Conservation (phyloP, 805 yeast species). For the Komagataella phaffii region DNA sequence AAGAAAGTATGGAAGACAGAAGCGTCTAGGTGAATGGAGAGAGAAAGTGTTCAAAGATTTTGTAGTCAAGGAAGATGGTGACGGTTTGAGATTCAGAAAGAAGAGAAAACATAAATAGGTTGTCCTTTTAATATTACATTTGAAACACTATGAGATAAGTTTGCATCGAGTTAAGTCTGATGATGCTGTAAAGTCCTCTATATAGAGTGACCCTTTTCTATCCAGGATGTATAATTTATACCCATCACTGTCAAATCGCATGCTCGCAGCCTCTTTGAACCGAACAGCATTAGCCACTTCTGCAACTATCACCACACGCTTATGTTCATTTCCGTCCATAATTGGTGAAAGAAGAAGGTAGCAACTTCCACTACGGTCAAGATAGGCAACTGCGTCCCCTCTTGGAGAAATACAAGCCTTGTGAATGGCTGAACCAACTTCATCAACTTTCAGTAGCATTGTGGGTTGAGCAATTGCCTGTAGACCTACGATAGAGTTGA, state of each 20-base stretch:
- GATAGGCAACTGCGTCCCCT: conserved; percentile 72
- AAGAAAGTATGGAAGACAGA: conserved; percentile 73
- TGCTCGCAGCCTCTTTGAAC: conserved; percentile 63
- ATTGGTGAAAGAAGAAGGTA: conserved; percentile 53
- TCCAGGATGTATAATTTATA: conserved; percentile 67
- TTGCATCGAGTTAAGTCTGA: neutral
- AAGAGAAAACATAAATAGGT: neutral
- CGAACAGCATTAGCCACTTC: conserved; percentile 69
- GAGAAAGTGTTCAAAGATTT: conserved; percentile 53
- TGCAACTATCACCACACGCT: conserved; percentile 54
- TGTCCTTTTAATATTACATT: neutral
- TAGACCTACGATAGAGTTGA: conserved; percentile 25
- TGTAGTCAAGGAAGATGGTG: conserved; percentile 26
- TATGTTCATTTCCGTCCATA: conserved; percentile 39
- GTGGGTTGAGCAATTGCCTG: conserved; percentile 44
- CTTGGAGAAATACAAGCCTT: conserved; percentile 67
- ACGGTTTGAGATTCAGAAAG: neutral
- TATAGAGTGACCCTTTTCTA: conserved; percentile 64
- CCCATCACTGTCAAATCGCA: conserved; percentile 70
- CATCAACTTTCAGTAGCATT: conserved; percentile 51
- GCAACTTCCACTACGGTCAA: conserved; percentile 68
- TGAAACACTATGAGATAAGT: neutral
- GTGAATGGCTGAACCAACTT: conserved; percentile 73
- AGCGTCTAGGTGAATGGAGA: conserved; percentile 82
- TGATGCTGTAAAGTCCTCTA: conserved; percentile 72